Evolutionary conservation across 2,329 filamentous ascomycete species (phyloP).

Genomic region (Trichoderma koningiopsis): DNA sequence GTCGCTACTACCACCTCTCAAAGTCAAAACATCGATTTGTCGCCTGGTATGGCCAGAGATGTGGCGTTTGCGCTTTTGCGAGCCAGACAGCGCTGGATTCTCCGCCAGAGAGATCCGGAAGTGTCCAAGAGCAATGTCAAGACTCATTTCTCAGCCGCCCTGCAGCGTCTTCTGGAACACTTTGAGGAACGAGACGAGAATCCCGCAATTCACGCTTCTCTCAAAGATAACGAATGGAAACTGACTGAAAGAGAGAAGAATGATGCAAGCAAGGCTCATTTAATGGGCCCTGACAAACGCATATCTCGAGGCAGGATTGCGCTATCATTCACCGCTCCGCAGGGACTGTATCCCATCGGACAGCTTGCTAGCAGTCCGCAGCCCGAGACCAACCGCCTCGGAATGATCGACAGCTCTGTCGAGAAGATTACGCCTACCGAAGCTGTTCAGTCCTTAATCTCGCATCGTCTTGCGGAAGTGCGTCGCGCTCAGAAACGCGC

Average conservation of each 20-base stretch:
- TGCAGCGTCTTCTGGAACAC: conserved; percentile 22
- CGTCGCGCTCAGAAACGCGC: neutral
- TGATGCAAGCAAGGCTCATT: conserved; percentile 4
- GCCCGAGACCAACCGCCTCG: neutral
- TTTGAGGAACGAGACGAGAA: conserved; percentile 9
- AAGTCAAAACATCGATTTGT: conserved; percentile 1
- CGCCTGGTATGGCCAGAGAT: neutral
- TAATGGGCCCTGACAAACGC: conserved; percentile 23
- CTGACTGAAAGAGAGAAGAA: conserved; percentile 11
- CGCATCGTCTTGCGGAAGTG: neutral
- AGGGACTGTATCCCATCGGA: conserved; percentile 8
- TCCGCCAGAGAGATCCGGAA: neutral
- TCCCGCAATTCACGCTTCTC: too few relatives aligned
- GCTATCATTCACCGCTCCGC: conserved; percentile 11
- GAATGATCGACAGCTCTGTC: conserved; percentile 9
- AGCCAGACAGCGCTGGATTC: conserved; percentile 26
- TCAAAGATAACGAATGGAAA: neutral
- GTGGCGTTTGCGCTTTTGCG: conserved; percentile 25
- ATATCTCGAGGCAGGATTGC: conserved; percentile 24
- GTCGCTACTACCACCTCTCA: neutral
- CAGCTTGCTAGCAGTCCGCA: neutral
- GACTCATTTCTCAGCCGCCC: conserved; percentile 6
- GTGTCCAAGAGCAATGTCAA: conserved; percentile 1
- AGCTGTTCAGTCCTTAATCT: conserved; percentile 13
- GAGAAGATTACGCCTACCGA: conserved; percentile 17